Percentiles rank a stretch among this genome's conserved stretches.
Evolutionary conservation across 345 rosid species (phyloP).

Genomic region (Hibiscus syriacus): DNA sequence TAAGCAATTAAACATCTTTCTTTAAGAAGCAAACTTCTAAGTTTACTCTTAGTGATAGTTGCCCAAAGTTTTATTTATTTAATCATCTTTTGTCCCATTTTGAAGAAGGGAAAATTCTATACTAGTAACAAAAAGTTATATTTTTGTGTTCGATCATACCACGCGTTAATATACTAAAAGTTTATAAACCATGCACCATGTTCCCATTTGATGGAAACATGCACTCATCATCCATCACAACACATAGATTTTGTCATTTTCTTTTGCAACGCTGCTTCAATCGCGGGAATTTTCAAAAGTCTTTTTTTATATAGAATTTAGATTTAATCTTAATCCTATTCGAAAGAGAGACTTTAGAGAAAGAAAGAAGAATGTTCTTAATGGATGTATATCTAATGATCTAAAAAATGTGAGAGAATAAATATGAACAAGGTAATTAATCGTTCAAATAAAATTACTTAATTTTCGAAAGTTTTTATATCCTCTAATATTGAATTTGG

Average conservation of each 20-base stretch:
- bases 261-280: not conserved
- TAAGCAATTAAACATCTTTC: not conserved
- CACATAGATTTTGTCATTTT: not conserved
- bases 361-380: too few species aligned
- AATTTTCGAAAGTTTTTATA: too few species aligned
- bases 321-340: too few species aligned
- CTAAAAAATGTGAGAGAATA: too few species aligned
- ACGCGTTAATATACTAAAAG: not conserved
- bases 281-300: too few species aligned
- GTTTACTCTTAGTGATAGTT: not conserved
- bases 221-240: not conserved
- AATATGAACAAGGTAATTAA: too few species aligned
- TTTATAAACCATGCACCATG: constrained; percentile 3
- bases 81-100: not conserved
- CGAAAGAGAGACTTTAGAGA: too few species aligned
- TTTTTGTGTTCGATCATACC: not conserved
- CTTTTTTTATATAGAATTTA: too few species aligned
- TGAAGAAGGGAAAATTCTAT: not conserved
- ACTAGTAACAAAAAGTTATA: not conserved
- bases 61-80: too few species aligned
- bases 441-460: too few species aligned
- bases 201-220: not conserved
- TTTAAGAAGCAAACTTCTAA: constrained; percentile 3
- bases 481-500: too few species aligned
- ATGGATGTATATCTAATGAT: too few species aligned